Evolutionary conservation across 2,329 filamentous ascomycete species (phyloP).

Genomic region (Xylaria sp.): DNA sequence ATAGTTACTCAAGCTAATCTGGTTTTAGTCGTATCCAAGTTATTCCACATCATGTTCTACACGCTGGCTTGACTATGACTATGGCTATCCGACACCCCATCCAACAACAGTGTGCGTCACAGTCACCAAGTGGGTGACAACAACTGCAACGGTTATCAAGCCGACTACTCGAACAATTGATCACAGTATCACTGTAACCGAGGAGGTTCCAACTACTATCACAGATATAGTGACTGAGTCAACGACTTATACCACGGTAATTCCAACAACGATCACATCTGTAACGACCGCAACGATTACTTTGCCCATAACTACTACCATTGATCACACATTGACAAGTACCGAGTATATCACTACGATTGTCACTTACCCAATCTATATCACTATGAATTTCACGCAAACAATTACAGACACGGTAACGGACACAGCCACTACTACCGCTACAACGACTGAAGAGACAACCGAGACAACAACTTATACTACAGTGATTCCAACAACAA

Average conservation of each 20-base stretch:
- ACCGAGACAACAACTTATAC: slow-evolving; percentile 41
- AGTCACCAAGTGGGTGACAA: slow-evolving; percentile 29
- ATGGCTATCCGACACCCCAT: not conserved
- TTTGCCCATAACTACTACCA: slow-evolving; percentile 31
- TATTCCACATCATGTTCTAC: slow-evolving; percentile 23
- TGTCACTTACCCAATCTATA: not conserved
- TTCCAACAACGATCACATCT: slow-evolving; percentile 33
- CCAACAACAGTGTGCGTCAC: slow-evolving; percentile 25
- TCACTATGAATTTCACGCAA: slow-evolving; percentile 10
- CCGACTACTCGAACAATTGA: slow-evolving; percentile 15
- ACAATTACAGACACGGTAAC: slow-evolving; percentile 24
- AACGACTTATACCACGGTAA: slow-evolving; percentile 35
- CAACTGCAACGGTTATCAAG: slow-evolving; percentile 17
- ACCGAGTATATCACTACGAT: slow-evolving; percentile 28
- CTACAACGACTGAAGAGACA: slow-evolving; percentile 23
- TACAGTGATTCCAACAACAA: slow-evolving; percentile 40
- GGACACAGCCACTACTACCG: slow-evolving; percentile 2
- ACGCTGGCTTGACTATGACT: not conserved
- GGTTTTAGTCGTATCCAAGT: slow-evolving; percentile 34
- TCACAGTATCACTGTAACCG: slow-evolving; percentile 19
- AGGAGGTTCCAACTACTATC: slow-evolving; percentile 7
- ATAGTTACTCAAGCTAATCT: slow-evolving; percentile 17
- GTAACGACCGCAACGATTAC: slow-evolving; percentile 20
- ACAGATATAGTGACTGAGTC: slow-evolving; percentile 14
- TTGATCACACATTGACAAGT: slow-evolving; percentile 29